A percentile compares a stretch with the other conserved stretches of the same genome.
Evolutionary conservation across 1,139 yeast genomes (phyloP).

Genomic region (Yamadazyma buinensis): DNA sequence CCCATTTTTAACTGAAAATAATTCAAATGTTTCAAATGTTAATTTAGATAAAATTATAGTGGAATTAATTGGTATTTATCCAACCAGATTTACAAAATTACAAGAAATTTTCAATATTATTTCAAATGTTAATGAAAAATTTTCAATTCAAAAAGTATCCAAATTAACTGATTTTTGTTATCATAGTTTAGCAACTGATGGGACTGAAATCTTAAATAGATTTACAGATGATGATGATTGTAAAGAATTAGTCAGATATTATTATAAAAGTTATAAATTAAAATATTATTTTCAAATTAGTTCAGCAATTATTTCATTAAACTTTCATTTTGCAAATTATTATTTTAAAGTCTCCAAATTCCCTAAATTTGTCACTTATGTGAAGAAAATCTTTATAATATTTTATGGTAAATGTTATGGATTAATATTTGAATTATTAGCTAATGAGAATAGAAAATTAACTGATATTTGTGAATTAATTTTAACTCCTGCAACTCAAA

Average conservation of each 20-base stretch:
- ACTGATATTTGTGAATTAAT: conserved; percentile 26
- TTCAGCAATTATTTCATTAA: conserved; percentile 7
- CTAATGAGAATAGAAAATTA: conserved; percentile 16
- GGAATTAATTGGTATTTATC: neutral
- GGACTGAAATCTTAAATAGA: neutral
- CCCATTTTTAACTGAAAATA: conserved; percentile 17
- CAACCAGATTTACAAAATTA: conserved; percentile 1
- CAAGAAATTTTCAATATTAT: conserved; percentile 6
- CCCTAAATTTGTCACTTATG: conserved; percentile 1
- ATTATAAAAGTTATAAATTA: conserved; percentile 7
- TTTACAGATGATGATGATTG: neutral
- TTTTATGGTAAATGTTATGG: conserved; percentile 7
- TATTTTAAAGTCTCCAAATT: conserved; percentile 2
- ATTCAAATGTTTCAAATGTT: conserved; percentile 21
- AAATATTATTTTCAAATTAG: conserved; percentile 7
- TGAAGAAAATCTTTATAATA: conserved; percentile 3
- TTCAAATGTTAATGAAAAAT: conserved; percentile 6
- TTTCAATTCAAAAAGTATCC: conserved; percentile 6
- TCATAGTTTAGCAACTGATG: conserved; percentile 1
- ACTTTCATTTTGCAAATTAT: conserved; percentile 9
- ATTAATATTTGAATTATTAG: conserved; percentile 5
- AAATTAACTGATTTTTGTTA: conserved; percentile 4
- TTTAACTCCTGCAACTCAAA: conserved; percentile 29
- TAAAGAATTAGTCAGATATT: conserved; percentile 2
- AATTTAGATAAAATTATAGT: conserved; percentile 20